Conservation (phyloP, 2,329 filamentous ascomycete species). For the Neoascochyta sp. region DNA sequence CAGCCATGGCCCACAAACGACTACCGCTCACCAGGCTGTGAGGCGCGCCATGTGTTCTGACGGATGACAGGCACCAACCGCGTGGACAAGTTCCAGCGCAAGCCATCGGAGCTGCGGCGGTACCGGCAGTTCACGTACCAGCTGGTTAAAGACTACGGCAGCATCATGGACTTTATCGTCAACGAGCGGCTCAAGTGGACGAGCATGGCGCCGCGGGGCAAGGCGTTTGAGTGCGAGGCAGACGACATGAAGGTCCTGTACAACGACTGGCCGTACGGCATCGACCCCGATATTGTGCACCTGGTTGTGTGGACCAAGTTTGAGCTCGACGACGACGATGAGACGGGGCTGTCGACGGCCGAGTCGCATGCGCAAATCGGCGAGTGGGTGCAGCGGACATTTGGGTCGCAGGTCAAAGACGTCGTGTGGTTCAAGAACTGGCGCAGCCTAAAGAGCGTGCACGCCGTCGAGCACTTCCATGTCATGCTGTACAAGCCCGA, state of each 20-base stretch:
- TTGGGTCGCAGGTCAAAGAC: conserved; percentile 54
- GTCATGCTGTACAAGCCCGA: conserved; percentile 83
- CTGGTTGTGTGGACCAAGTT: conserved; percentile 95
- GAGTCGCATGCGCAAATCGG: conserved; percentile 63
- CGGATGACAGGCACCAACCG: conserved; percentile 54
- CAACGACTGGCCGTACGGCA: conserved; percentile 94
- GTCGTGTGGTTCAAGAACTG: conserved; percentile 88
- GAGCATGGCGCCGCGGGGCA: conserved; percentile 40
- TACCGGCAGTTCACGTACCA: conserved; percentile 69
- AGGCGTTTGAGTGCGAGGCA: conserved; percentile 46
- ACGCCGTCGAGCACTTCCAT: conserved; percentile 89
- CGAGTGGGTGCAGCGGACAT: conserved; percentile 64
- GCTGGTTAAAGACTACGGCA: conserved; percentile 66
- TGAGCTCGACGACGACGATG: conserved; percentile 64
- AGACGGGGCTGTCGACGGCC: conserved; percentile 63
- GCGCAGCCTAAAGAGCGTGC: conserved; percentile 76
- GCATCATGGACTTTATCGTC: conserved; percentile 73
- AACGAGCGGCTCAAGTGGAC: conserved; percentile 67
- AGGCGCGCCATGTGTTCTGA: conserved; percentile 6
- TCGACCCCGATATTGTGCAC: conserved; percentile 74
- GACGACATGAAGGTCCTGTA: conserved; percentile 69
- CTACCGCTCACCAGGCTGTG: not conserved
- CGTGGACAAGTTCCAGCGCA: conserved; percentile 71
- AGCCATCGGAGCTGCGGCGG: conserved; percentile 71
- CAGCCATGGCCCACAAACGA: conserved; percentile 1